Conservation (phyloP, 2,329 filamentous ascomycete genomes). For the Cordyceps farinosa region DNA sequence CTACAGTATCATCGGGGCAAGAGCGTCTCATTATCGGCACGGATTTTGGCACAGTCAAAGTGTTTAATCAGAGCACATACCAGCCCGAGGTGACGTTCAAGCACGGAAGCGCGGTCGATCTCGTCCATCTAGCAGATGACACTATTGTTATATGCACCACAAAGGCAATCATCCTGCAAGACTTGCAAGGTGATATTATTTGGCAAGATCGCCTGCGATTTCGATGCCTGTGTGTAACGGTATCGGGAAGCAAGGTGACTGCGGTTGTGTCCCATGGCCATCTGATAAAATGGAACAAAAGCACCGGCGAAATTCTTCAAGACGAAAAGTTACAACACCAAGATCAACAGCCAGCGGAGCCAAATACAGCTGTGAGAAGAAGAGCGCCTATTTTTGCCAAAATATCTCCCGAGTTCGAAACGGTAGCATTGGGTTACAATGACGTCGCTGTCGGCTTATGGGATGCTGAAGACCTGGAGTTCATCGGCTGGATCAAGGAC, state of each 20-base stretch:
- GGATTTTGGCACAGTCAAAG: constrained; percentile 19
- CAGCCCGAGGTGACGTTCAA: constrained; percentile 17
- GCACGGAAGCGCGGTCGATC: constrained; percentile 16
- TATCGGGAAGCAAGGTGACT: not conserved
- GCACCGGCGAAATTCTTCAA: constrained; percentile 18
- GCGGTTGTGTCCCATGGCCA: constrained; percentile 20
- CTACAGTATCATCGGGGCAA: constrained; percentile 21
- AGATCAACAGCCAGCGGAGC: not conserved
- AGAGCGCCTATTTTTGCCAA: constrained; percentile 20
- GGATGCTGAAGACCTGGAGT: too few relatives aligned
- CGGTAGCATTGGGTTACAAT: too few relatives aligned
- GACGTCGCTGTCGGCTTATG: too few relatives aligned
- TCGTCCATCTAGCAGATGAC: constrained; percentile 17
- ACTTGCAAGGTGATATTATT: constrained; percentile 17
- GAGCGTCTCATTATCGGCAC: constrained; percentile 20
- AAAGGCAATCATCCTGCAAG: constrained; percentile 17
- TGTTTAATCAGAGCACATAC: constrained; percentile 21
- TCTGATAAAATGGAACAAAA: constrained; percentile 21
- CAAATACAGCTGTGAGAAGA: not conserved
- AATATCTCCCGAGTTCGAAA: constrained; percentile 22
- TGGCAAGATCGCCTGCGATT: constrained; percentile 21
- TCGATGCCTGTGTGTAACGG: constrained; percentile 20
- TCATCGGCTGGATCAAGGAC: too few relatives aligned
- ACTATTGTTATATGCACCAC: constrained; percentile 17
- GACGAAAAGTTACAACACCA: constrained; percentile 19